Evolutionary conservation across 2,329 filamentous ascomycete genomes (phyloP), one percentile per base, ranked within the genome.

Genomic region (Neophaeococcomyces aloes): DNA sequence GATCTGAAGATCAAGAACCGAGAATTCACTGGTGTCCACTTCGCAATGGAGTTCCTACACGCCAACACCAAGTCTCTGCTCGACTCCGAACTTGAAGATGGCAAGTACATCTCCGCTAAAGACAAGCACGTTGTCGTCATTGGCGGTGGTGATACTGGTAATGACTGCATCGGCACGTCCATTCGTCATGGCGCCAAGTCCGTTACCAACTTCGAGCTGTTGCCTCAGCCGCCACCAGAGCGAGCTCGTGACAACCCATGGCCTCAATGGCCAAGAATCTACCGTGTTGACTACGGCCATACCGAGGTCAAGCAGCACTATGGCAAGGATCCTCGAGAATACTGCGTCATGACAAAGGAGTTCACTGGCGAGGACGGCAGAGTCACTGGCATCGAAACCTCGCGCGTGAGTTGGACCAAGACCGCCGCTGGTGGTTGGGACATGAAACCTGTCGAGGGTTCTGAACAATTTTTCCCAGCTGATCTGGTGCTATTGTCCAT

Each of bases 251-350:
- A 95, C 67, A 96, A 96, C 73, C 89, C 89, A 50, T 96, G 89
- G 89, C 89, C 89, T 7, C 89, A 95, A 68, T 96, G 89, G 88
- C 89, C 89, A 46, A 85, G 88, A 58, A 88, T 95, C 63, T 95
- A 94, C 75, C 87, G 89, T 56, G 85, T 95, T n/a, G 89, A 96
- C 67, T 96, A 96, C 60, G 89, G 89, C 45, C 89, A 96, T 72
- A 83, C 82, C 13, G 89, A 96, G 66, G 89, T 95, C 58, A 87
- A 89, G 65, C 87, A 89, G 55, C 88, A 95, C 71, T 89, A 88
- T 71, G 89, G 89, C 67, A 88, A 88, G 63, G 89, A 95, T 59
- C 89, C 89, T 46, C 86, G 89, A 56, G 89, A 95, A 69, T 96
- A 84, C 74, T 95, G 88, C 70, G 87, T 96, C 68, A 94, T 95